Percentiles rank a stretch among this genome's conserved stretches.
Conservation (phyloP, 371 early-diverging fungal genomes). For the Haplosporangium sp. region DNA sequence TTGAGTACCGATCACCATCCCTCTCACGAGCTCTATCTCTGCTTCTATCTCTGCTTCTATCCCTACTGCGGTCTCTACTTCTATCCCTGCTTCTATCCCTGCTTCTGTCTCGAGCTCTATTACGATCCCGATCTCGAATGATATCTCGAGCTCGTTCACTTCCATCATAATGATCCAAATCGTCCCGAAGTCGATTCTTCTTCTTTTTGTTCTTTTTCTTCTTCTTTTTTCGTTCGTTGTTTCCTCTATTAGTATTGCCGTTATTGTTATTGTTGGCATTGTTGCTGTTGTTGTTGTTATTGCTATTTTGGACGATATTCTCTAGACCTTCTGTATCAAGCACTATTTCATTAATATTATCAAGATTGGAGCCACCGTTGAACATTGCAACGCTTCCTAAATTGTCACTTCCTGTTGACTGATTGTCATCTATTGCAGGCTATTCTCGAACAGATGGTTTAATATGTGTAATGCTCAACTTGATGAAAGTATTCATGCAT, state of each 20-base stretch:
- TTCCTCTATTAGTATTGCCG: slow-evolving; percentile 18
- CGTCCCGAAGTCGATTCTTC: slow-evolving; percentile 19
- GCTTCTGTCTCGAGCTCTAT: slow-evolving; percentile 21
- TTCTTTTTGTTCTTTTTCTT: slow-evolving; percentile 34
- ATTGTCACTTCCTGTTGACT: background rate
- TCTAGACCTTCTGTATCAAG: slow-evolving; percentile 32
- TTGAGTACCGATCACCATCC: slow-evolving; percentile 20
- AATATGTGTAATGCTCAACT: background rate
- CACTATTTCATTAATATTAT: slow-evolving; percentile 51
- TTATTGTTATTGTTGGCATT: slow-evolving; percentile 28
- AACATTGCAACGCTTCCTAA: background rate
- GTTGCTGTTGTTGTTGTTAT: slow-evolving; percentile 26
- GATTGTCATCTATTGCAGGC: slow-evolving; percentile 7
- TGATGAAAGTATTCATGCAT: background rate
- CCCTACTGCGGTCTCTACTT: slow-evolving; percentile 20
- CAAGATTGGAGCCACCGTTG: slow-evolving; percentile 25
- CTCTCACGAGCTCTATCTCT: slow-evolving; percentile 19
- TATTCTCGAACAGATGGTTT: background rate
- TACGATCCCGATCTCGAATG: slow-evolving; percentile 25
- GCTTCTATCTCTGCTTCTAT: slow-evolving; percentile 19
- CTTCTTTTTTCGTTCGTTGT: slow-evolving; percentile 32
- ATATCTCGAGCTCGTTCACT: slow-evolving; percentile 37
- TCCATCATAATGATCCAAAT: slow-evolving; percentile 43
- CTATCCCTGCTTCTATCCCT: slow-evolving; percentile 23
- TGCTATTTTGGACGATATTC: slow-evolving; percentile 1